Base-by-base conservation (phyloP, 176 grass and related monocot species). In the Paspalum vaginatum region DNA sequence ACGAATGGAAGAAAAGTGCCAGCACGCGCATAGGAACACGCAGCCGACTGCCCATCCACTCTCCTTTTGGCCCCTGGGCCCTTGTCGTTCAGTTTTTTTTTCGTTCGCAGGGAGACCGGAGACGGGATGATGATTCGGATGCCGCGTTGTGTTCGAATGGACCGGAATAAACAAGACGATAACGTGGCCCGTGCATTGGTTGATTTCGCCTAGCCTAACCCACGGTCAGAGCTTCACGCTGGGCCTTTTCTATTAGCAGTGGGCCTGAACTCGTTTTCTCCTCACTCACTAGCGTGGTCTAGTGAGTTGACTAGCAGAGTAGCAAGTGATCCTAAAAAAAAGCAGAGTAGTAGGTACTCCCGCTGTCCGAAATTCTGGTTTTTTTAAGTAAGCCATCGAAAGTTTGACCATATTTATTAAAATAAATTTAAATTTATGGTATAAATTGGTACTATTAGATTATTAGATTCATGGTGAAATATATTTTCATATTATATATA, bases 131-230 rank as follows among this genome's bases (percentile, higher is more conserved):
- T 26, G 26, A 51, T 77, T 49, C 18, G 75, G 53, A 26, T 45
- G 64, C 42, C 49, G 73, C 72, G 73, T 84, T 40, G 60, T 27
- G 45, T 70, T 70, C 43, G 48, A 41, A 10, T 20, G 43, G 55
- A 61, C 44, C 5, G 60, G 82, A 37, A 78, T 68, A 77, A 62
- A 85, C 6, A 79, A 79, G 16, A 54, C 5, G 0, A 79, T 38
- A 17, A 9, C 6, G 11, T 85, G 83, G 57, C 12, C 58, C 68
- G 3, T 32, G 32, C 32, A 40, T 79, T 12, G 17, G 18, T 18
- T 50, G 26, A 81, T 86, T 61, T 81, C 15, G 2, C 37, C 13
- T 40, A 45, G 55, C 32, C 66, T 61, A 62, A 76, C 22, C 70
- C 44, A 43, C 5, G 26, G 20, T 49, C 47, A 4, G 32, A 86